phyloP scores from a whole-genome alignment of 2,329 filamentous ascomycete species.

The Ophiostoma himal-ulmi region DNA sequence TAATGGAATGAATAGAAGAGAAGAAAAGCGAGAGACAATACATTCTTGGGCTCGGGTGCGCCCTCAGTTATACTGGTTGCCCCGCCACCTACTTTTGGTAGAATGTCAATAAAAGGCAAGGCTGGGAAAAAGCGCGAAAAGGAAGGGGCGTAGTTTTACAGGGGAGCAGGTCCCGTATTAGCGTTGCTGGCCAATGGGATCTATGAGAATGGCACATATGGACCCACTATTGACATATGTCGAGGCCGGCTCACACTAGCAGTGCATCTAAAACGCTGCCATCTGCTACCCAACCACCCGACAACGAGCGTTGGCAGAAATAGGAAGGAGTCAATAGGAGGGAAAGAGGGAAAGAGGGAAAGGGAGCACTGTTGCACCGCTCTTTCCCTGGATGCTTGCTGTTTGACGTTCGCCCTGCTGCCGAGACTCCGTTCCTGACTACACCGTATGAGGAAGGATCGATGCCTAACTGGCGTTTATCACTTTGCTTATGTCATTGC shows the following conservation, averaged over 20 bases:
- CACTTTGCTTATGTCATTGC: not conserved
- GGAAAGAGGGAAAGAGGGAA: not conserved
- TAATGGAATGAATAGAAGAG: not conserved
- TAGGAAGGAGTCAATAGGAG: not conserved
- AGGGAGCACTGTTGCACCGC: not conserved
- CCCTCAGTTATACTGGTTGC: conserved; percentile 27
- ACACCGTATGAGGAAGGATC: not conserved
- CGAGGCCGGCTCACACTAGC: not conserved
- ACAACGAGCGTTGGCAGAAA: conserved; percentile 22
- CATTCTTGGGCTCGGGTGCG: not conserved
- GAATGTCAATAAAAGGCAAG: conserved; percentile 28
- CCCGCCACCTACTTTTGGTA: conserved; percentile 26
- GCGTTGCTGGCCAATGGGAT: conserved; percentile 10
- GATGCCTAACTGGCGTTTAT: not conserved
- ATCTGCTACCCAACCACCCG: conserved; percentile 22
- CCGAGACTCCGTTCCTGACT: not conserved
- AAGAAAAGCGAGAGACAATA: not conserved
- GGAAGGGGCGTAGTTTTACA: conserved; percentile 6
- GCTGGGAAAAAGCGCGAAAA: conserved; percentile 21
- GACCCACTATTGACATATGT: not conserved
- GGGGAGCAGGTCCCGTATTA: not conserved
- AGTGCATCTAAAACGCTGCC: conserved; percentile 8
- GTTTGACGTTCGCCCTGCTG: not conserved
- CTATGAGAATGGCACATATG: not conserved
- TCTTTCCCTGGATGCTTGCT: not conserved